These are phyloP conservation scores for Neofusicoccum cordaticola DNA, from an alignment of 2,329 filamentous ascomycete genomes.

Conservation along the genomic window DNA sequence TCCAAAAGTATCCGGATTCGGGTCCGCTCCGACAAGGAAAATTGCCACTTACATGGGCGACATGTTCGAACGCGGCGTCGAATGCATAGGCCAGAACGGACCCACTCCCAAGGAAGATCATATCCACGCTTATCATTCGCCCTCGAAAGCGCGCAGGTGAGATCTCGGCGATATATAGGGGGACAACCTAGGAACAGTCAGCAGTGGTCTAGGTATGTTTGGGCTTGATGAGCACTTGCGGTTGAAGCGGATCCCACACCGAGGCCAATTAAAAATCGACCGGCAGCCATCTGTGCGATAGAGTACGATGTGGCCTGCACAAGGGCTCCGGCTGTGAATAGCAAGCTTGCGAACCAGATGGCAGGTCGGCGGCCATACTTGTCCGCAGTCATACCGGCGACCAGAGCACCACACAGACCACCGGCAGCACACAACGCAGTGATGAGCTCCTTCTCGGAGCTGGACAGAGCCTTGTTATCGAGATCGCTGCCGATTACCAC, in stretches of 20 bases:
- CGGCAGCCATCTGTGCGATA: constrained; percentile 27
- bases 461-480: constrained; percentile 2
- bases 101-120: constrained; percentile 30
- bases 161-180: constrained; percentile 24
- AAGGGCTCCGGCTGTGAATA: constrained; percentile 29
- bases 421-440: constrained; percentile 38
- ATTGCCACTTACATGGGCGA: constrained; percentile 35
- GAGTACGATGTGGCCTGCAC: constrained; percentile 29
- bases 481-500: constrained; percentile 31
- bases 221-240: constrained; percentile 29
- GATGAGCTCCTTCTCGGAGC: constrained; percentile 36
- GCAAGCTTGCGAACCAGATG: constrained; percentile 21
- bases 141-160: constrained; percentile 34
- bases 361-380: constrained; percentile 32
- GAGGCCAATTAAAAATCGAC: constrained; percentile 29
- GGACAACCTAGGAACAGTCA: constrained; percentile 24
- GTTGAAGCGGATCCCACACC: constrained; percentile 32
- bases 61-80: constrained; percentile 35
- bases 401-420: constrained; percentile 36
- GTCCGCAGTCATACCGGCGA: constrained; percentile 36
- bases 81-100: constrained; percentile 34
- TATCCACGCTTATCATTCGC: constrained; percentile 40
- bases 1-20: too few relatives aligned
- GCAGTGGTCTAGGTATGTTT: constrained; percentile 26
- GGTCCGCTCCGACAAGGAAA: constrained; percentile 26